These are phyloP conservation scores for Caryopteris hybrid DNA, from an alignment of 305 asterid genomes.

Conservation along the genomic window DNA sequence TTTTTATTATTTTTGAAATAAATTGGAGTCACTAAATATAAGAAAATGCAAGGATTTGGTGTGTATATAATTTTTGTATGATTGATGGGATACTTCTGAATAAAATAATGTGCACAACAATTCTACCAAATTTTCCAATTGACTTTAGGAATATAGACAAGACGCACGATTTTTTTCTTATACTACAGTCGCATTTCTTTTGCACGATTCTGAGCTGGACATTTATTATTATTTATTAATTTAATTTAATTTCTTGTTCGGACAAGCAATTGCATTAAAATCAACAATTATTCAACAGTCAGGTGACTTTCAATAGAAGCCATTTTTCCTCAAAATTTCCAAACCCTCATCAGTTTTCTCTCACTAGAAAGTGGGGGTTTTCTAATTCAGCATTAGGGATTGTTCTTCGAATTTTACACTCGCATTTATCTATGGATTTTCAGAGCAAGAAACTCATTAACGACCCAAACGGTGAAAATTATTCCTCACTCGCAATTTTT, in stretches of 20 bases:
- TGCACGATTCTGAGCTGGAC: not conserved
- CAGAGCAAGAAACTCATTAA: slow-evolving; percentile 86
- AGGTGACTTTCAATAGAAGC: slow-evolving; percentile 42
- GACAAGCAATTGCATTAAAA: slow-evolving; percentile 32
- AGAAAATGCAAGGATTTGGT: too few species aligned
- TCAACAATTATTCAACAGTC: slow-evolving; percentile 49
- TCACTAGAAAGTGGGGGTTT: slow-evolving; percentile 26
- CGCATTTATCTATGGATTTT: slow-evolving; percentile 54
- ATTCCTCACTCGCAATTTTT: slow-evolving; percentile 16
- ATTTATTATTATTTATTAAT: not conserved
- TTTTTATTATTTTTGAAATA: too few species aligned
- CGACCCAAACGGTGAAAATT: slow-evolving; percentile 68
- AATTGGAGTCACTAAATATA: too few species aligned
- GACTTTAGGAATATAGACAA: too few species aligned
- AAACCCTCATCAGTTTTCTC: slow-evolving; percentile 40
- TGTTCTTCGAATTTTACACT: slow-evolving; percentile 11
- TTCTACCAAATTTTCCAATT: too few species aligned
- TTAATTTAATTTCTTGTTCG: slow-evolving; percentile 17
- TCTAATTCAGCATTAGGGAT: slow-evolving; percentile 32
- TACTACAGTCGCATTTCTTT: not conserved
- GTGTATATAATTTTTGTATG: too few species aligned
- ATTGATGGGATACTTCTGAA: too few species aligned
- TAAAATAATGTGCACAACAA: too few species aligned
- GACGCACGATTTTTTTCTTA: too few species aligned
- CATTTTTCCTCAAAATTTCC: slow-evolving; percentile 28